A percentile compares a stretch with the other conserved stretches of the same genome.
Evolutionary conservation across 352 stramenopile species (phyloP).

Genomic region (Phytophthora niederhauseri): DNA sequence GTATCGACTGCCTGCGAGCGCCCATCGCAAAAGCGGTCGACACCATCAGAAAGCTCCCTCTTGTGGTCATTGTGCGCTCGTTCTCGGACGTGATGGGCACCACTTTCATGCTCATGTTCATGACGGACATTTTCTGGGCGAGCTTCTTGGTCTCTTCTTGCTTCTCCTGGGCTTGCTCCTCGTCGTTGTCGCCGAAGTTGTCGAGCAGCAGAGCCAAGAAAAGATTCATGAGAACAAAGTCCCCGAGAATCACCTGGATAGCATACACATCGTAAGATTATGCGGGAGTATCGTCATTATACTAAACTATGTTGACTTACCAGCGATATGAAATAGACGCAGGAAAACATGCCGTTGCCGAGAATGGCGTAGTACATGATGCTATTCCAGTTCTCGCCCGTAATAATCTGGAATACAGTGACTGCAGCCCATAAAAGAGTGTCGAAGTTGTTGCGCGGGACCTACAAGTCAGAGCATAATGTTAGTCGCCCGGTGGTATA

Average conservation of each 20-base stretch:
- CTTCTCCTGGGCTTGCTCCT: conserved; percentile 56
- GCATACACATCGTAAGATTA: conserved; percentile 1
- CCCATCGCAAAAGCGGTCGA: conserved; percentile 20
- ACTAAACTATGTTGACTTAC: conserved; percentile 25
- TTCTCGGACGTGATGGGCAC: conserved; percentile 28
- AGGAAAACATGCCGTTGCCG: conserved; percentile 63
- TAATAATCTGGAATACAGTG: conserved; percentile 95
- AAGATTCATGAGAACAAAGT: conserved; percentile 95
- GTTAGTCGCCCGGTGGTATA: background rate
- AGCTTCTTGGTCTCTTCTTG: conserved; percentile 58
- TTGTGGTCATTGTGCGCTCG: conserved; percentile 21
- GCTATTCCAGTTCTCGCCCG: conserved; percentile 95
- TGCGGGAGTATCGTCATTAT: background rate
- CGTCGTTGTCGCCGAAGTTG: conserved; percentile 87
- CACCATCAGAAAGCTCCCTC: conserved; percentile 23
- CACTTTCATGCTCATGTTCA: conserved; percentile 69
- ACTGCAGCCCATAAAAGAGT: conserved; percentile 77
- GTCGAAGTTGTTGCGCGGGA: conserved; percentile 90
- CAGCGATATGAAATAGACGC: conserved; percentile 90
- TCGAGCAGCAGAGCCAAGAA: conserved; percentile 94
- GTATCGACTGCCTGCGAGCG: conserved; percentile 25
- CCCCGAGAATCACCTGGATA: conserved; percentile 81
- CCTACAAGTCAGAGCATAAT: conserved; percentile 31
- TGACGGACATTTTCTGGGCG: conserved; percentile 59
- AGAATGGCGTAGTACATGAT: conserved; percentile 95